Conservation (phyloP, 495 filamentous ascomycete species). For the Penicillium paradoxum region DNA sequence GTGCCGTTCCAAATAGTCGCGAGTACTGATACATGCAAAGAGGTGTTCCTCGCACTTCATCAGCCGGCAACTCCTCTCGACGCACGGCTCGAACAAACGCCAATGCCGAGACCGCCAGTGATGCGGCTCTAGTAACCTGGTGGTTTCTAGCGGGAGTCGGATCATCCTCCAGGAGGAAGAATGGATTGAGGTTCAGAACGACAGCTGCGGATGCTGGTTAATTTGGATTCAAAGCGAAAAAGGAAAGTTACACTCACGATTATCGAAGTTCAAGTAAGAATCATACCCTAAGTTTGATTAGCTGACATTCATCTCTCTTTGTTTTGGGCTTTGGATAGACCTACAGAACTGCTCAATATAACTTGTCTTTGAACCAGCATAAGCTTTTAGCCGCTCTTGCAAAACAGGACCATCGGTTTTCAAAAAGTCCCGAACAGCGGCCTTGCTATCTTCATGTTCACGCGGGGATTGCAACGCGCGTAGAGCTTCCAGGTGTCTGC, state of each 20-base stretch:
- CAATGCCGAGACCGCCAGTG: slow-evolving; percentile 81
- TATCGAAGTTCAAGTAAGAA: slow-evolving; percentile 96
- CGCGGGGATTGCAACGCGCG: slow-evolving; percentile 72
- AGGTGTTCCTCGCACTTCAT: slow-evolving; percentile 74
- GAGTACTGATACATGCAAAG: slow-evolving; percentile 99
- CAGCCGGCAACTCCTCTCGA: slow-evolving; percentile 87
- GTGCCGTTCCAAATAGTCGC: slow-evolving; percentile 88
- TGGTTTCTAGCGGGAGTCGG: slow-evolving; percentile 94
- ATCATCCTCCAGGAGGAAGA: slow-evolving; percentile 96
- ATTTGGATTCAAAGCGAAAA: neutral
- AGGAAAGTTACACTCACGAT: slow-evolving; percentile 48
- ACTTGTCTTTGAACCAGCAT: slow-evolving; percentile 88
- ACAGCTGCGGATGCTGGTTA: slow-evolving; percentile 51
- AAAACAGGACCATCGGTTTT: slow-evolving; percentile 77
- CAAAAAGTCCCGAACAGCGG: slow-evolving; percentile 80
- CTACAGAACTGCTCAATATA: slow-evolving; percentile 99
- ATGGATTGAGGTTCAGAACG: slow-evolving; percentile 94
- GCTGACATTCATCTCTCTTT: neutral
- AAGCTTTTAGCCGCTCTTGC: slow-evolving; percentile 85
- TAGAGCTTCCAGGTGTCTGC: slow-evolving; percentile 75
- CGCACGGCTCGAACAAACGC: slow-evolving; percentile 92
- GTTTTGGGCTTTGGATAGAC: slow-evolving; percentile 25
- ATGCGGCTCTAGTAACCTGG: slow-evolving; percentile 92
- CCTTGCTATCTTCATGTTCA: slow-evolving; percentile 78
- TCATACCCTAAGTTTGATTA: slow-evolving; percentile 73